These are phyloP conservation scores for Candida khao-thaluensis DNA, from an alignment of 805 yeast species.

Conservation along the genomic window DNA sequence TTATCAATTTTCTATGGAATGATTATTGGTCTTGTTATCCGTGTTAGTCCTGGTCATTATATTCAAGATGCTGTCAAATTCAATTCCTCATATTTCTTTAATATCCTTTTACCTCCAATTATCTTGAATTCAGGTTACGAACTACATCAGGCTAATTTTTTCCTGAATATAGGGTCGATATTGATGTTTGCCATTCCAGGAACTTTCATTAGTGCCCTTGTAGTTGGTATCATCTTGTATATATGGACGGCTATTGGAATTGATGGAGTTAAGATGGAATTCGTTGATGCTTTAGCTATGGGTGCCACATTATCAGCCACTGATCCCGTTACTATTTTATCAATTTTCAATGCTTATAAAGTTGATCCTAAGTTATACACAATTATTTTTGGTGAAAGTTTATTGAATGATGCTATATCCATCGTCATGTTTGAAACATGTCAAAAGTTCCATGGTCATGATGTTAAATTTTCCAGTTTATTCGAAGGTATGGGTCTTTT, in stretches of 20 bases:
- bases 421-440: slow-evolving; percentile 99
- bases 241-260: slow-evolving; percentile 90
- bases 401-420: slow-evolving; percentile 95
- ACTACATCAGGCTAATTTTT: slow-evolving; percentile 92
- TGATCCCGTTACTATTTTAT: slow-evolving; percentile 95
- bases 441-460: slow-evolving; percentile 88
- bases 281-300: slow-evolving; percentile 95
- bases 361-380: slow-evolving; percentile 98
- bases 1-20: slow-evolving; percentile 94
- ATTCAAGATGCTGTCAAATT: slow-evolving; percentile 96
- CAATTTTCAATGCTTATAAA: slow-evolving; percentile 95
- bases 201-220: slow-evolving; percentile 87
- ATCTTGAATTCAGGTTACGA: slow-evolving; percentile 96
- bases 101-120: slow-evolving; percentile 91
- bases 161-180: slow-evolving; percentile 86
- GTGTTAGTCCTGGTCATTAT: slow-evolving; percentile 93
- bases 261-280: slow-evolving; percentile 83
- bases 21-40: slow-evolving; percentile 88
- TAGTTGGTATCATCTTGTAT: slow-evolving; percentile 81
- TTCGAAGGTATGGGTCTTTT: slow-evolving; percentile 94
- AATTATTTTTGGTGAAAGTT: slow-evolving; percentile 93
- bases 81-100: slow-evolving; percentile 91
- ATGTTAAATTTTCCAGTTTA: slow-evolving; percentile 67
- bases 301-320: slow-evolving; percentile 98
- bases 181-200: slow-evolving; percentile 96